A percentile compares a stretch with the other conserved stretches of the same genome.
phyloP scores from a whole-genome alignment of 78 protist species.

The Trichosphaerium sp. region DNA sequence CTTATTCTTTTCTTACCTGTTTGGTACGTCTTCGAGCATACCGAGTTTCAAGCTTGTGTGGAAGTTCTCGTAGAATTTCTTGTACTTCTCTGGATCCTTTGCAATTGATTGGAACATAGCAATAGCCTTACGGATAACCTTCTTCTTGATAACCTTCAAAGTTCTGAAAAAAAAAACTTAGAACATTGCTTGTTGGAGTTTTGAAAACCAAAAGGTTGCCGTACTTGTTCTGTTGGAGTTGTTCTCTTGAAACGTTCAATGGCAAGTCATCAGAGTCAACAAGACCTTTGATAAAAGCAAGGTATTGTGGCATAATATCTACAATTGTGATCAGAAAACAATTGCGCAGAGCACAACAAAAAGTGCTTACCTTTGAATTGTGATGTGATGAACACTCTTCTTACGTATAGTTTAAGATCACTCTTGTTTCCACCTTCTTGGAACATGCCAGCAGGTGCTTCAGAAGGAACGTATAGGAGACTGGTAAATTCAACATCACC shows the following conservation, averaged over 20 bases:
- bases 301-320: constrained; percentile 93
- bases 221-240: constrained; percentile 71
- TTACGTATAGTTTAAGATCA: constrained; percentile 88
- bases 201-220: background rate
- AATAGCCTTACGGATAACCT: constrained; percentile 80
- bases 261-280: constrained; percentile 97
- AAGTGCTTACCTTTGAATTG: constrained; percentile 58
- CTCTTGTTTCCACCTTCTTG: constrained; percentile 33
- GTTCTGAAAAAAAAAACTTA: too few relatives aligned
- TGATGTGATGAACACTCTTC: constrained; percentile 93
- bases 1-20: too few relatives aligned
- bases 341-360: too few relatives aligned
- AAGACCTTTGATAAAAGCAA: constrained; percentile 89
- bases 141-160: constrained; percentile 72
- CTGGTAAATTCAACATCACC: constrained; percentile 86
- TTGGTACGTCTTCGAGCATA: constrained; percentile 80
- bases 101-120: constrained; percentile 57
- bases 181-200: constrained; percentile 4
- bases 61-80: constrained; percentile 73
- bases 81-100: constrained; percentile 36
- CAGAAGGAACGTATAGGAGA: constrained; percentile 90
- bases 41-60: constrained; percentile 91
- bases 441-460: constrained; percentile 56
- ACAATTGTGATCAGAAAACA: constrained; percentile 42
- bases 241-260: constrained; percentile 96